A percentile compares a stretch with the other conserved stretches of the same genome.
These are phyloP conservation scores for Calendula officinalis DNA, from an alignment of 129 eudicot species.

Conservation along the genomic window DNA sequence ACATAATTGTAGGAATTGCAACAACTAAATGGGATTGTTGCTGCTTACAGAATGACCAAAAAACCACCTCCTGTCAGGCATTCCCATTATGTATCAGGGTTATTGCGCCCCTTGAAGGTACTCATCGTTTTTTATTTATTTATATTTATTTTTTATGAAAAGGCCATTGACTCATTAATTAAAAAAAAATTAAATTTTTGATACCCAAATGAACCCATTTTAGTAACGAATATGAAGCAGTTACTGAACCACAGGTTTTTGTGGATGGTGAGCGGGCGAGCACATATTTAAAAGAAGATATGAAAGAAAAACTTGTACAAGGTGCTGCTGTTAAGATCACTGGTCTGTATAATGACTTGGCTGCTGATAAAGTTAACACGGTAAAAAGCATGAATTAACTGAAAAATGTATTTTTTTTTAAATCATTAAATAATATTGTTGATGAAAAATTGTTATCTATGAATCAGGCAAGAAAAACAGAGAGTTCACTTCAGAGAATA, in stretches of 20 bases:
- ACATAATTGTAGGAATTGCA: conserved; percentile 57
- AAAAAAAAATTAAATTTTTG: too few species aligned
- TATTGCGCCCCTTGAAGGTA: conserved; percentile 44
- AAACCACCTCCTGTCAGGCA: conserved; percentile 94
- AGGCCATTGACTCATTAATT: too few species aligned
- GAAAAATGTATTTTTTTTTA: background rate
- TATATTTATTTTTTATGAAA: too few species aligned
- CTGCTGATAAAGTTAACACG: conserved; percentile 69
- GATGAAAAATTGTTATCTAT: background rate
- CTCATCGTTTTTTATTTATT: too few species aligned
- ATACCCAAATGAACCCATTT: too few species aligned
- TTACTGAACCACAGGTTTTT: conserved; percentile 43
- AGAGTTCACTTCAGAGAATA: conserved; percentile 81
- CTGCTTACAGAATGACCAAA: conserved; percentile 88
- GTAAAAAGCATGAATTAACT: conserved; percentile 29
- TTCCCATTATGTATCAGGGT: conserved; percentile 84
- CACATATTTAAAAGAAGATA: conserved; percentile 51
- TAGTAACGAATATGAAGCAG: too few species aligned
- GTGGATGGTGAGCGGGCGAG: conserved; percentile 83
- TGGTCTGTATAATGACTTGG: conserved; percentile 61
- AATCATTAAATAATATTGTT: conserved; percentile 1
- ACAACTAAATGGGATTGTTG: conserved; percentile 89
- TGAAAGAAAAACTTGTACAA: conserved; percentile 50
- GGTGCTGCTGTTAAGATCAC: conserved; percentile 73
- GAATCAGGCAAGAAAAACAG: conserved; percentile 74